These are phyloP conservation scores for Tremella fuciformis DNA, from an alignment of 768 basidiomycete species.

Conservation along the genomic window DNA sequence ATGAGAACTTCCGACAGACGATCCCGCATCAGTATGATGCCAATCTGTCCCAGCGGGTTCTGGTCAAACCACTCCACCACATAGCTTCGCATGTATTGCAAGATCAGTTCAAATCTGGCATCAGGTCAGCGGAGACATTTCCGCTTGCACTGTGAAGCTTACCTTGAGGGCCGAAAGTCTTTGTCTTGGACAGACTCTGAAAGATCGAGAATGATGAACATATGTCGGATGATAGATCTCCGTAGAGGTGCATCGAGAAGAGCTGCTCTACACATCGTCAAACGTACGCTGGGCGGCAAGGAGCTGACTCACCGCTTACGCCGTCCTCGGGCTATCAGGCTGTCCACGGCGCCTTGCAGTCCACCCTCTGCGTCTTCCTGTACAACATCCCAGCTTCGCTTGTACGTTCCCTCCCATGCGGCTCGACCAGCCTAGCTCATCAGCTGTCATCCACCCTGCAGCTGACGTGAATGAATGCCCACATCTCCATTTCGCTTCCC, in stretches of 20 bases:
- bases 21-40: conserved; percentile 85
- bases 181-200: conserved; percentile 90
- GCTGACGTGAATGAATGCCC: neutral
- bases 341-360: conserved; percentile 82
- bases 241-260: conserved; percentile 69
- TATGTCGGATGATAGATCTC: conserved; percentile 91
- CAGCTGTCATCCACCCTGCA: neutral
- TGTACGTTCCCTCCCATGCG: conserved; percentile 94
- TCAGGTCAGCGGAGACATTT: conserved; percentile 26
- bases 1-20: conserved; percentile 86
- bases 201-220: conserved; percentile 86
- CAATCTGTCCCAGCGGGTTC: conserved; percentile 95
- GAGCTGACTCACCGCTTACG: conserved; percentile 65
- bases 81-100: conserved; percentile 88
- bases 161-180: conserved; percentile 82
- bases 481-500: conserved; percentile 28
- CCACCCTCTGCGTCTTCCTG: conserved; percentile 94
- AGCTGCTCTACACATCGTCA: conserved; percentile 27
- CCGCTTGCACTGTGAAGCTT: neutral
- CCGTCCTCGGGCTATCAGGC: conserved; percentile 78
- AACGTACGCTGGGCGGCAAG: neutral
- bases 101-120: conserved; percentile 73
- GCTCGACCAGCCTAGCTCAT: conserved; percentile 54
- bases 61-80: conserved; percentile 98
- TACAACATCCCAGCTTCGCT: conserved; percentile 93